Percentiles rank a stretch among this genome's conserved stretches.
Conservation (phyloP, 2,329 filamentous ascomycete genomes). For the Nigrospora osmanthi region DNA sequence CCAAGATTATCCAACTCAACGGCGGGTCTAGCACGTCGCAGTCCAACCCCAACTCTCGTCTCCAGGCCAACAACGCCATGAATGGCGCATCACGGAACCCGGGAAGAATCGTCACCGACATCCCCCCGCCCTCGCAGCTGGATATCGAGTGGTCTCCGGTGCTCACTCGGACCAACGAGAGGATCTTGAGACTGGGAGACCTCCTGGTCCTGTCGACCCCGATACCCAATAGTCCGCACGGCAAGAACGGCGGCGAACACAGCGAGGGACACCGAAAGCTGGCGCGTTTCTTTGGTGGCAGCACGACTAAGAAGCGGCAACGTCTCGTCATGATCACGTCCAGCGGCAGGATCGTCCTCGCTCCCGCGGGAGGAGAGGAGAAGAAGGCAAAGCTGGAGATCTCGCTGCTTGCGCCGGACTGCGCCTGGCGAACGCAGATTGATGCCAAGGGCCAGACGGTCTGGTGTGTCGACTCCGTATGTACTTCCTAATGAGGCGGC, state of each 20-base stretch:
- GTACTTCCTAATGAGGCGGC: constrained; percentile 25
- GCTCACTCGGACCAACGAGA: constrained; percentile 80
- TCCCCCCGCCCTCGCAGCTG: constrained; percentile 91
- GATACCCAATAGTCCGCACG: constrained; percentile 62
- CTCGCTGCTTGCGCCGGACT: constrained; percentile 69
- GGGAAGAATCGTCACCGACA: constrained; percentile 81
- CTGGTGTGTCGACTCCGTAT: constrained; percentile 91
- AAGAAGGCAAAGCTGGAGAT: constrained; percentile 93
- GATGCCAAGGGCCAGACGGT: constrained; percentile 83
- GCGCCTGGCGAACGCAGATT: constrained; percentile 68
- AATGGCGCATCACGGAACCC: constrained; percentile 53
- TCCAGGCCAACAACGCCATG: constrained; percentile 24
- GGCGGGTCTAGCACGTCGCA: constrained; percentile 30
- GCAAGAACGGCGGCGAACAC: constrained; percentile 60
- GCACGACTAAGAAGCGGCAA: constrained; percentile 85
- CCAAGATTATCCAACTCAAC: constrained; percentile 67
- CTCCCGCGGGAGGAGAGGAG: constrained; percentile 85
- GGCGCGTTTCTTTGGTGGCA: constrained; percentile 86
- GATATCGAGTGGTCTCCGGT: constrained; percentile 99
- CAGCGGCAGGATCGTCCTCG: constrained; percentile 80
- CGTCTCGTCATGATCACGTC: constrained; percentile 93
- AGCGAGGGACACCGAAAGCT: constrained; percentile 79
- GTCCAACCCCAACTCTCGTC: constrained; percentile 13
- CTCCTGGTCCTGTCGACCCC: constrained; percentile 76
- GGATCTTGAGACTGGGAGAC: constrained; percentile 91